These are phyloP conservation scores for Crucihimalaya himalaica DNA, from an alignment of 345 rosid genomes.

Conservation along the genomic window DNA sequence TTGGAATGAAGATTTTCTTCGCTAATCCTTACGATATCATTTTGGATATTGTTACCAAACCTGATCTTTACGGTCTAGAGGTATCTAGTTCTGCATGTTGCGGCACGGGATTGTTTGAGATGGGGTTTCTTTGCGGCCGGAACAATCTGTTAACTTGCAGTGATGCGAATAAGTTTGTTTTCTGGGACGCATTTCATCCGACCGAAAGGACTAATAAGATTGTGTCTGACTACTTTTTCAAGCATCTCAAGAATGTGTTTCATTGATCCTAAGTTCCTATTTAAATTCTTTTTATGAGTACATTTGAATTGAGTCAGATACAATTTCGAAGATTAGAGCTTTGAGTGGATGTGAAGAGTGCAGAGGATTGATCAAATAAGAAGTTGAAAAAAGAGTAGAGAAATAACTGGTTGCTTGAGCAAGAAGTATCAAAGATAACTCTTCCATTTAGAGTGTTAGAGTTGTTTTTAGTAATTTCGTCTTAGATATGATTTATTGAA, in stretches of 20 bases:
- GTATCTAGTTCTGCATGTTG: conserved; percentile 56
- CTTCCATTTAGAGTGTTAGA: background rate
- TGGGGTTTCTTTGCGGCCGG: conserved; percentile 56
- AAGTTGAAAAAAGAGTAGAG: background rate
- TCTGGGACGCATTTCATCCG: conserved; percentile 48
- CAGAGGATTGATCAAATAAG: conserved; percentile 8
- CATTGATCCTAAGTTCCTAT: background rate
- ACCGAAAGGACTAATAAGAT: conserved; percentile 42
- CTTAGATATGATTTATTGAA: no score
- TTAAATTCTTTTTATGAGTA: background rate
- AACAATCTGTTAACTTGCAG: conserved; percentile 49
- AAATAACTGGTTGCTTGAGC: conserved; percentile 1
- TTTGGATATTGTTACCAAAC: conserved; percentile 43
- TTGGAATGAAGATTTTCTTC: conserved; percentile 46
- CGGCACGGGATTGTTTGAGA: conserved; percentile 66
- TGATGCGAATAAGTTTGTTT: conserved; percentile 61
- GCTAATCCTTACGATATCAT: conserved; percentile 52
- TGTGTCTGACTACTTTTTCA: conserved; percentile 33
- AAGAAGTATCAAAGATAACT: conserved; percentile 16
- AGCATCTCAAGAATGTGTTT: conserved; percentile 36
- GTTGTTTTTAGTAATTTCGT: background rate
- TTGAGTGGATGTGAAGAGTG: background rate
- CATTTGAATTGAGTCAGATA: background rate
- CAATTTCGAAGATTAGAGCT: conserved; percentile 14
- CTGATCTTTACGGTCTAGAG: conserved; percentile 56